Evolutionary conservation across 192 early-diverging fungal species (phyloP).

Genomic region (Coemansia sp.): DNA sequence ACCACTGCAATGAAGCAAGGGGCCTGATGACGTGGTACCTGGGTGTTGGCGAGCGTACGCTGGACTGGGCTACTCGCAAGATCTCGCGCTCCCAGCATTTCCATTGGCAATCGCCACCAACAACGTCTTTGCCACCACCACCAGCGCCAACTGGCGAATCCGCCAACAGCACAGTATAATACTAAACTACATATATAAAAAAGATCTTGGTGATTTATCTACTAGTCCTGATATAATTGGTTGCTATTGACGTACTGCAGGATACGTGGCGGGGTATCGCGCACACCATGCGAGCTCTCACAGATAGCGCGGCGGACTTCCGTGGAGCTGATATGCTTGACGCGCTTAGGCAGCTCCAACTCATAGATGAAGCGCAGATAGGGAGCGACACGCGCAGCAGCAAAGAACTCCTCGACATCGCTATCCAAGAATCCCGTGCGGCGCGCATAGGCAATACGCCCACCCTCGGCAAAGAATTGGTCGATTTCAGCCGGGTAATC

Average conservation of each 20-base stretch:
- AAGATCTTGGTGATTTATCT: background rate
- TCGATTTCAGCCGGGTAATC: slow-evolving; percentile 52
- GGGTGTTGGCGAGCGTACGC: slow-evolving; percentile 47
- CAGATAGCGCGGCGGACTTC: slow-evolving; percentile 36
- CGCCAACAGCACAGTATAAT: background rate
- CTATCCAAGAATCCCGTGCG: slow-evolving; percentile 32
- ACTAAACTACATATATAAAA: too few species aligned
- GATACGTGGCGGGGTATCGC: slow-evolving; percentile 50
- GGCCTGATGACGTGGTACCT: slow-evolving; percentile 26
- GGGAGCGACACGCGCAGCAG: slow-evolving; percentile 9
- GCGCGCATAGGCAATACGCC: slow-evolving; percentile 45
- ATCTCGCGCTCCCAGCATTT: slow-evolving; percentile 23
- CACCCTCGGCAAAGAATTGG: slow-evolving; percentile 61
- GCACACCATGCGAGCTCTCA: slow-evolving; percentile 42
- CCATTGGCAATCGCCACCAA: slow-evolving; percentile 21
- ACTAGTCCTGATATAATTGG: slow-evolving; percentile 30
- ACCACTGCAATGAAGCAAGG: background rate
- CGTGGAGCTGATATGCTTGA: slow-evolving; percentile 49
- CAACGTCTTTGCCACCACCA: background rate
- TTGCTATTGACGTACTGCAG: slow-evolving; percentile 45
- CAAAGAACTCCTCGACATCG: slow-evolving; percentile 49
- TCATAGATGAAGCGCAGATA: slow-evolving; percentile 39
- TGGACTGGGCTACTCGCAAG: slow-evolving; percentile 41
- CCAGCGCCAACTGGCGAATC: background rate
- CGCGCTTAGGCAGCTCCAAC: slow-evolving; percentile 46